phyloP scores from a whole-genome alignment of 345 rosid genomes.

The Arabidopsis thaliana region TAIR10.1 NC_003075.7:15686001-15686500 shows the following conservation, averaged over 20 bases:
- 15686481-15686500: constrained; percentile 80
- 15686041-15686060: constrained; percentile 28
- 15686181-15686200: constrained; percentile 62
- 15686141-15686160: constrained; percentile 73
- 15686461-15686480: constrained; percentile 77
- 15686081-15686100: constrained; percentile 54
- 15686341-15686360: constrained; percentile 72
- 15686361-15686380: constrained; percentile 36
- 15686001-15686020: constrained; percentile 71
- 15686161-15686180: constrained; percentile 67
- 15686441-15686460: constrained; percentile 60
- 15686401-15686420: background rate
- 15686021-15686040: constrained; percentile 53
- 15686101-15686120: constrained; percentile 57
- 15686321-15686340: constrained; percentile 78
- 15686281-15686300: constrained; percentile 72
- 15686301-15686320: constrained; percentile 64
- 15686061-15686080: constrained; percentile 52
- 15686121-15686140: constrained; percentile 78
- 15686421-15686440: constrained; percentile 14
- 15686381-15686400: background rate
- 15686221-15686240: constrained; percentile 77
- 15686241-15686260: constrained; percentile 86
- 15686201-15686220: constrained; percentile 77
- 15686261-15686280: constrained; percentile 65